Percentiles rank a stretch among this genome's conserved stretches.
These are phyloP conservation scores for Cryptosporidium sp. DNA, from an alignment of 169 alveolate species.

Conservation along the genomic window DNA sequence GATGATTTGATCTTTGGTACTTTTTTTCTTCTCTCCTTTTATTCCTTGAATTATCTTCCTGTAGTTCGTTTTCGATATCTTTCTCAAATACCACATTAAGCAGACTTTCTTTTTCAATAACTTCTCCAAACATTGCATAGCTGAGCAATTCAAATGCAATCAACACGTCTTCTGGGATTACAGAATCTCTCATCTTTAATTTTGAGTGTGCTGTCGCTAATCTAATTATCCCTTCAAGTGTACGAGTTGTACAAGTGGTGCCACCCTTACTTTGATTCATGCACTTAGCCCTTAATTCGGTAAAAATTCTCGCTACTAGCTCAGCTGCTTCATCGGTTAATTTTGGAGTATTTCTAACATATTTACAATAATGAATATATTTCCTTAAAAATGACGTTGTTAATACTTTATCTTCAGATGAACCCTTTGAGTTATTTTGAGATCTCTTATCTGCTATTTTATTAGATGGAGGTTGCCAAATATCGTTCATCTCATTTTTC, in stretches of 20 bases:
- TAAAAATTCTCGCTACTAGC: slow-evolving; percentile 82
- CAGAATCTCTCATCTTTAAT: slow-evolving; percentile 85
- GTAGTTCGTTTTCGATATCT: neutral
- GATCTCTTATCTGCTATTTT: neutral
- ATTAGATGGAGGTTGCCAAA: slow-evolving; percentile 74
- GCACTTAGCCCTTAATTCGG: slow-evolving; percentile 81
- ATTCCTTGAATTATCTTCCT: slow-evolving; percentile 32
- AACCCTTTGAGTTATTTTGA: slow-evolving; percentile 31
- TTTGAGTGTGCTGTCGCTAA: slow-evolving; percentile 90
- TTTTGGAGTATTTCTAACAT: slow-evolving; percentile 81
- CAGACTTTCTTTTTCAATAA: neutral
- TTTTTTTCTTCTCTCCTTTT: slow-evolving; percentile 54
- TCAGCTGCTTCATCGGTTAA: slow-evolving; percentile 85
- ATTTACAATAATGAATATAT: slow-evolving; percentile 72
- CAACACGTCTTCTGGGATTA: slow-evolving; percentile 83
- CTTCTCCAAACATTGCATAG: slow-evolving; percentile 86
- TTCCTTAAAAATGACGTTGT: slow-evolving; percentile 56
- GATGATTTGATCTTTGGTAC: slow-evolving; percentile 2
- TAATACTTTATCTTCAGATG: slow-evolving; percentile 21
- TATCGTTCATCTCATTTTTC: slow-evolving; percentile 69
- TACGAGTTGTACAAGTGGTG: slow-evolving; percentile 78
- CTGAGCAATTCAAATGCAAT: slow-evolving; percentile 84
- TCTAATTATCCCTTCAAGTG: slow-evolving; percentile 90
- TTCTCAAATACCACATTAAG: neutral
- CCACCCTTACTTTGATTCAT: slow-evolving; percentile 38